Percentiles rank a stretch among this genome's conserved stretches.
Evolutionary conservation across 306 rosid genomes (phyloP).

Genomic region (Begonia fuchsioides): DNA sequence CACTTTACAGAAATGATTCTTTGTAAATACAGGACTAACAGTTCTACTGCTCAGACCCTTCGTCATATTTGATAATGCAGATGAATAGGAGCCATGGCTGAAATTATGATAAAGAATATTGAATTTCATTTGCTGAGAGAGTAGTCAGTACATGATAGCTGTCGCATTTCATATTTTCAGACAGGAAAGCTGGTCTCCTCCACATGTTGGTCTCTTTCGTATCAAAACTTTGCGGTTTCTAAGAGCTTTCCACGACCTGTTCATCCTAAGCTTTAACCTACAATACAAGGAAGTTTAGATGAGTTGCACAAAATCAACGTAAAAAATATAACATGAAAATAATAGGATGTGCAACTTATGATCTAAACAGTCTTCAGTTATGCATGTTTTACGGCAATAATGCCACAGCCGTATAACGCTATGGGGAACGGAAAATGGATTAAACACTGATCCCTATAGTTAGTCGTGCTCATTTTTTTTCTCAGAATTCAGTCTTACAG

Average conservation of each 20-base stretch:
- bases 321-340: background rate
- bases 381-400: too few species aligned
- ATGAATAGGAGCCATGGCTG: too few species aligned
- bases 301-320: background rate
- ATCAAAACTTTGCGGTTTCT: background rate
- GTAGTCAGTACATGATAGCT: conserved; percentile 4
- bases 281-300: background rate
- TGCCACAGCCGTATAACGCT: too few species aligned
- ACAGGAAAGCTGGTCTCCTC: background rate
- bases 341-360: background rate
- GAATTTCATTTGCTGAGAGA: conserved; percentile 3
- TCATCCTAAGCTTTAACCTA: conserved; percentile 7
- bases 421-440: too few species aligned
- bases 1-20: background rate
- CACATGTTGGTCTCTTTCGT: background rate
- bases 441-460: too few species aligned
- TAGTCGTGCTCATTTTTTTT: too few species aligned
- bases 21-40: background rate
- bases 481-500: too few species aligned
- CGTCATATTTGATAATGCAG: conserved; percentile 1
- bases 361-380: background rate
- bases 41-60: background rate
- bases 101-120: too few species aligned
- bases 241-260: conserved; percentile 1
- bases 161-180: conserved; percentile 1